These are phyloP conservation scores for Dispira simplex DNA, from an alignment of 192 early-diverging fungal genomes.

Conservation along the genomic window DNA sequence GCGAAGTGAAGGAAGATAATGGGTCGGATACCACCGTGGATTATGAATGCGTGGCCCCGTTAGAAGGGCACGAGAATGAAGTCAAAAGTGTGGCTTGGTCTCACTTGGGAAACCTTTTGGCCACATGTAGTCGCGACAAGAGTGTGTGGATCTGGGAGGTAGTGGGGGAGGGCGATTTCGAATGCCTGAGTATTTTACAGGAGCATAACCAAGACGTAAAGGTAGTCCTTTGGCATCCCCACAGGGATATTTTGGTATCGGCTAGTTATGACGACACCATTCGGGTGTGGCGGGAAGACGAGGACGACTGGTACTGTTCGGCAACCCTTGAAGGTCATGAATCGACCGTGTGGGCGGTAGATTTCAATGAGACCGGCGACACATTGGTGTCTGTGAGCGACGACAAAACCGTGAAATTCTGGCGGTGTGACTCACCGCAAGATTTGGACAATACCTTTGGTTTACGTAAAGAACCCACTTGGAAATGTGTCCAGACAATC, in stretches of 20 bases:
- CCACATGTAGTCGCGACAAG: constrained; percentile 93
- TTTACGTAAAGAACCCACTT: constrained; percentile 38
- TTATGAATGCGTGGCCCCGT: constrained; percentile 80
- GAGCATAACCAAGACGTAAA: constrained; percentile 97
- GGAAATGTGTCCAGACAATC: constrained; percentile 49
- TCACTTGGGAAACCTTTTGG: constrained; percentile 59
- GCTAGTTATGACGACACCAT: constrained; percentile 92
- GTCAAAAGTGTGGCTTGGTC: constrained; percentile 89
- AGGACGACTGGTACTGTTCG: constrained; percentile 92
- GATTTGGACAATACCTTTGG: constrained; percentile 29
- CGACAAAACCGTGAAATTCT: constrained; percentile 70
- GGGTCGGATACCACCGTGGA: constrained; percentile 17
- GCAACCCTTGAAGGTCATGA: constrained; percentile 72
- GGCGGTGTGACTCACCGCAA: constrained; percentile 29
- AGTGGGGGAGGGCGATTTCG: constrained; percentile 78
- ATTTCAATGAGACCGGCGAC: constrained; percentile 59
- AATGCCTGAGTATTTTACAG: constrained; percentile 85
- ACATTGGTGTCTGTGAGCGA: constrained; percentile 69
- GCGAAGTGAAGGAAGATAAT: constrained; percentile 29
- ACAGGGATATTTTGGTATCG: constrained; percentile 64
- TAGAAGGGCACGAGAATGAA: constrained; percentile 98
- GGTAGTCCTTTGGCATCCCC: constrained; percentile 84
- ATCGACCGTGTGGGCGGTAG: constrained; percentile 88
- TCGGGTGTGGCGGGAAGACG: constrained; percentile 85
- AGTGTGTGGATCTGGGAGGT: constrained; percentile 99